Conservation (phyloP, 441 rosid species). For the Breynia disticha region DNA sequence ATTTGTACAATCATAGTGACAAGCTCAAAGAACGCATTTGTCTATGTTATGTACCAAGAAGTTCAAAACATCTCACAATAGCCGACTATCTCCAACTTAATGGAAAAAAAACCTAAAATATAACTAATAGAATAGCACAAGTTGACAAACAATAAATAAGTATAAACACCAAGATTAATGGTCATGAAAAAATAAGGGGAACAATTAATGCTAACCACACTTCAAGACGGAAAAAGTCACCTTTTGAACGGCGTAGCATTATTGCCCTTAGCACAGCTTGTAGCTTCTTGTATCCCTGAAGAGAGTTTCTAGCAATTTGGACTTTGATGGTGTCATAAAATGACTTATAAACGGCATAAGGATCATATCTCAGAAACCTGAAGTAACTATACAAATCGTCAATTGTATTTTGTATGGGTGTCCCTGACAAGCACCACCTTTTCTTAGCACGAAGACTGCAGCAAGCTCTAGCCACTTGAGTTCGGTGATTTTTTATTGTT, state of each 20-base stretch:
- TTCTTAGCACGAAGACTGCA: conserved; percentile 85
- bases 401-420: conserved; percentile 88
- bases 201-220: conserved; percentile 7
- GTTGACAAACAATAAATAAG: background rate
- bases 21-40: background rate
- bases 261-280: conserved; percentile 84
- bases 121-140: background rate
- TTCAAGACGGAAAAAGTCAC: conserved; percentile 26
- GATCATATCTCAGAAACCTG: conserved; percentile 85
- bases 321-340: conserved; percentile 59
- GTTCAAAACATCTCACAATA: background rate
- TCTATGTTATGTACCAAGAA: background rate
- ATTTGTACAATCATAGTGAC: background rate
- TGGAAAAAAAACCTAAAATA: background rate
- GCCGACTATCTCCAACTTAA: too few relatives aligned
- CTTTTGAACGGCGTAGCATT: conserved; percentile 98
- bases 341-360: conserved; percentile 61
- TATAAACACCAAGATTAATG: background rate
- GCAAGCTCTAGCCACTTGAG: conserved; percentile 94
- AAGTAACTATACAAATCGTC: conserved; percentile 54
- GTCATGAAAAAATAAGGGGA: conserved; percentile 1
- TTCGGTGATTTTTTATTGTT: conserved; percentile 90
- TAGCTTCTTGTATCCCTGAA: conserved; percentile 86
- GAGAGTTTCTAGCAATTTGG: conserved; percentile 62
- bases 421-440: conserved; percentile 99